Evolutionary conservation across 2,329 filamentous ascomycete species (phyloP).

Genomic region (Aspergillus calidoustus): DNA sequence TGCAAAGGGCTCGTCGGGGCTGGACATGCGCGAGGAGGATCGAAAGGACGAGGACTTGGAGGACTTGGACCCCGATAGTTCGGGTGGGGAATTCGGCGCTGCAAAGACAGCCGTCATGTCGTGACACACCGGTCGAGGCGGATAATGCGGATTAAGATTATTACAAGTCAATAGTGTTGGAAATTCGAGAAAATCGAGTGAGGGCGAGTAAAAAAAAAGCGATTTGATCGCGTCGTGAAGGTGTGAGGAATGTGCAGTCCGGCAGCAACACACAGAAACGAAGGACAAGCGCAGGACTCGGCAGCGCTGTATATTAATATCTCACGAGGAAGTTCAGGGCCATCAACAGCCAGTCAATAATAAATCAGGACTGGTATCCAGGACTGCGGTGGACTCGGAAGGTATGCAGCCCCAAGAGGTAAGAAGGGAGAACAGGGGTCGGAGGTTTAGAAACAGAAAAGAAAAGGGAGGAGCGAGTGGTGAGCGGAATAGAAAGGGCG

Average conservation of each 20-base stretch:
- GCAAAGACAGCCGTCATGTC: slow-evolving; percentile 51
- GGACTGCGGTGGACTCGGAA: slow-evolving; percentile 14
- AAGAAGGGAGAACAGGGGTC: slow-evolving; percentile 18
- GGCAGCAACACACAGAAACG: slow-evolving; percentile 14
- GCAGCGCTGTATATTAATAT: slow-evolving; percentile 17
- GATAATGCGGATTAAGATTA: not conserved
- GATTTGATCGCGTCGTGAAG: slow-evolving; percentile 17
- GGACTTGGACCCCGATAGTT: slow-evolving; percentile 82
- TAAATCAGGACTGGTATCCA: slow-evolving; percentile 13
- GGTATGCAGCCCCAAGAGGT: slow-evolving; percentile 15
- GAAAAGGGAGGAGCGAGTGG: slow-evolving; percentile 23
- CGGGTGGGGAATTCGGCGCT: slow-evolving; percentile 71
- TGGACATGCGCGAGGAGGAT: slow-evolving; percentile 75
- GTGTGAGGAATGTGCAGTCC: slow-evolving; percentile 8
- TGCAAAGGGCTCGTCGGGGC: slow-evolving; percentile 66
- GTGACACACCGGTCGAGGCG: slow-evolving; percentile 13
- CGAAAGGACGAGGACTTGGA: slow-evolving; percentile 89
- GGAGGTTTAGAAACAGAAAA: slow-evolving; percentile 17
- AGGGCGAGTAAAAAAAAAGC: not conserved
- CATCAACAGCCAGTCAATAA: slow-evolving; percentile 16
- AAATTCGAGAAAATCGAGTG: not conserved
- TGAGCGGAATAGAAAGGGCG: slow-evolving; percentile 17
- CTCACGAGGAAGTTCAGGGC: slow-evolving; percentile 3
- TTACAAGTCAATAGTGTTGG: not conserved
- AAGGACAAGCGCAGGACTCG: slow-evolving; percentile 17